Evolutionary conservation across 2,329 filamentous ascomycete genomes (phyloP), one percentile per base, ranked within the genome.

Genomic region (Neophaeococcomyces aloes): DNA sequence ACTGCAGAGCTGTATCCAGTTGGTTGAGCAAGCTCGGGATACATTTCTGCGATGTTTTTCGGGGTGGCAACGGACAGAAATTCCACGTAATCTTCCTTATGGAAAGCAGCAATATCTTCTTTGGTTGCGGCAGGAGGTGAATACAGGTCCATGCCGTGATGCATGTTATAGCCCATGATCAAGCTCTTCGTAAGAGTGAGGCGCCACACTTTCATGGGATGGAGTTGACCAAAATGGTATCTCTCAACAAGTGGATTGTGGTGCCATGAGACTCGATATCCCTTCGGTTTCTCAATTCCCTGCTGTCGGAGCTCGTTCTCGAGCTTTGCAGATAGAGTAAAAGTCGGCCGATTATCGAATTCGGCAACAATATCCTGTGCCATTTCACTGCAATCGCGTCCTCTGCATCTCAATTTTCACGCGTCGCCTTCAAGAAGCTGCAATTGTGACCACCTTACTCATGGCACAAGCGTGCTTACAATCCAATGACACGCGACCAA

Each of bases 131-230:
- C 76, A 19, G 88, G 78, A 18, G 89, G 78, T 40, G 86, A 75
- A 65, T 93, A 95, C 52, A 89, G 82, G 65, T 96, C 87, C 91
- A 98, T 96, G 50, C 86, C 87, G 57, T 89, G 84, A 56, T 93
- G 87, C 75, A 98, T 86, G 53, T 91, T 91, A 62, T 96, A 96
- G 1, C 86, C 83, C 60, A 93, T 81, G 51, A 98, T 86, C 36
- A 98, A 76, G 57, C 91, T 86, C 63, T 98, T 96, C 45, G 91
- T 93, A 44, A 98, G 74, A 13, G 88, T 95, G 51, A 98, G 70
- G 29, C 91, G 85, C 89, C 91, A 96, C 47, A 91, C 91, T 64
- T 98, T 98, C 91, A 98, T 98, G 15, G 91, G 91, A 69, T 98
- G 91, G 7, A 86, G 88, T 66, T 86, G 83, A 53, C 91, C 91